A percentile compares a stretch with the other conserved stretches of the same genome.
Evolutionary conservation across 2,329 filamentous ascomycete genomes (phyloP).

Genomic region (Pseudocercospora pini-densiflorae): DNA sequence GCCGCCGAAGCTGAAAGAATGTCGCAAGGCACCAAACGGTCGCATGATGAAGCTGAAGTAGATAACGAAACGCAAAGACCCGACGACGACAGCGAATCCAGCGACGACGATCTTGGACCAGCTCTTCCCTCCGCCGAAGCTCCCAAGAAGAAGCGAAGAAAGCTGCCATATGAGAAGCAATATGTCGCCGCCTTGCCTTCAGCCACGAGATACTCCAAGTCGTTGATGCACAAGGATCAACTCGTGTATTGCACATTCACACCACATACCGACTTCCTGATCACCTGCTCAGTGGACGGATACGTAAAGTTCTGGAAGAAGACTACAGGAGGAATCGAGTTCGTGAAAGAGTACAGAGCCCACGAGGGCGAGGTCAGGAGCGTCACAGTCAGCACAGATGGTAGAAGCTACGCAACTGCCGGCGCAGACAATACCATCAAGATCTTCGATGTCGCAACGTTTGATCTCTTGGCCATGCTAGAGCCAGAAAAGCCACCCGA

Average conservation of each 20-base stretch:
- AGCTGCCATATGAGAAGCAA: constrained; percentile 91
- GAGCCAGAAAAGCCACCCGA: constrained; percentile 75
- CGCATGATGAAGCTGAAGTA: constrained; percentile 34
- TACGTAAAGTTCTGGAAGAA: constrained; percentile 99
- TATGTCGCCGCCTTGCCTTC: constrained; percentile 88
- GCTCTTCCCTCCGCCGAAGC: constrained; percentile 79
- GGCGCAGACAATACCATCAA: constrained; percentile 79
- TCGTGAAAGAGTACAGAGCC: constrained; percentile 96
- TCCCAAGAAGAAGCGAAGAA: constrained; percentile 83
- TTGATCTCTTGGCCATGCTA: constrained; percentile 80
- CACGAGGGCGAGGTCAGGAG: constrained; percentile 84
- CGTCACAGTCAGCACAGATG: constrained; percentile 85
- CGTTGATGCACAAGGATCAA: constrained; percentile 98
- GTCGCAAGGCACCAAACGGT: constrained; percentile 37
- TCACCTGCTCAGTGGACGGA: constrained; percentile 93
- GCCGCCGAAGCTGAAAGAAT: constrained; percentile 21
- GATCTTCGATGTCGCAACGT: constrained; percentile 70
- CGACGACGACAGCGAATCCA: constrained; percentile 63
- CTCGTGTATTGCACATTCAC: constrained; percentile 86
- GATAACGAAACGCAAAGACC: neutral
- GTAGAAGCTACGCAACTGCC: constrained; percentile 88
- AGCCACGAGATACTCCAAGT: constrained; percentile 85
- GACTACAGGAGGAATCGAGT: constrained; percentile 81
- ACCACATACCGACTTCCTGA: constrained; percentile 89
- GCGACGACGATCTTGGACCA: constrained; percentile 77